A percentile compares a stretch with the other conserved stretches of the same genome.
Conservation (phyloP, 78 protist genomes). For the Isochrysis galbana region DNA sequence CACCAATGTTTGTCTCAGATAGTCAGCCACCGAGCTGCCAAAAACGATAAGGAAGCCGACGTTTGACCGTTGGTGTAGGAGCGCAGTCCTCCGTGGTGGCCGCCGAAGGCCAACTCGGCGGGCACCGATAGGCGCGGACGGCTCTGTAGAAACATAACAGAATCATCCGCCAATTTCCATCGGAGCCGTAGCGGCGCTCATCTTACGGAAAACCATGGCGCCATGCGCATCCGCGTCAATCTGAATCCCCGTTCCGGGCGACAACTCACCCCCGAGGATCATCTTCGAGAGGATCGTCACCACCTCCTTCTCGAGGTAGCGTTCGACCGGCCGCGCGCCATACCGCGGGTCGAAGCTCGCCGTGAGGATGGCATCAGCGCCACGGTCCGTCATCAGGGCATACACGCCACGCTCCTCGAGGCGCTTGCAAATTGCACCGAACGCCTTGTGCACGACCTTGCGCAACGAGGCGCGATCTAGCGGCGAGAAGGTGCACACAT, state of each 20-base stretch:
- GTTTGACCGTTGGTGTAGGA: too few species aligned
- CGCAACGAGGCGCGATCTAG: neutral
- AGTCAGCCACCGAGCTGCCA: too few species aligned
- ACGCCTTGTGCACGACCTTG: conserved; percentile 42
- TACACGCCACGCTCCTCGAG: conserved; percentile 68
- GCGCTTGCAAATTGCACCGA: conserved; percentile 65
- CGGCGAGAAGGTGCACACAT: conserved; percentile 48
- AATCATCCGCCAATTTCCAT: too few species aligned
- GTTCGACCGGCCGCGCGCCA: conserved; percentile 95
- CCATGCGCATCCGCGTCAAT: neutral
- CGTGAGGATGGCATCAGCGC: conserved; percentile 54
- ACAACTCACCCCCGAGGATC: conserved; percentile 49
- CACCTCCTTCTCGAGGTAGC: conserved; percentile 85
- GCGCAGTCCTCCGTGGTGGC: too few species aligned
- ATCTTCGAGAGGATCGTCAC: conserved; percentile 72
- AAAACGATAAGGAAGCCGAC: too few species aligned
- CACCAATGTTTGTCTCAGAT: too few species aligned
- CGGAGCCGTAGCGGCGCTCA: too few species aligned
- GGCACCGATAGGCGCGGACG: too few species aligned
- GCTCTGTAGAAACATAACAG: too few species aligned
- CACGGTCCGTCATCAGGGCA: conserved; percentile 46
- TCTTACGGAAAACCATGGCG: neutral
- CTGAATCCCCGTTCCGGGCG: neutral
- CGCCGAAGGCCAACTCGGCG: too few species aligned
- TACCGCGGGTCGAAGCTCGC: conserved; percentile 77